Base-by-base conservation (phyloP, 2,329 filamentous ascomycete species). In the Xylariales sp. region DNA sequence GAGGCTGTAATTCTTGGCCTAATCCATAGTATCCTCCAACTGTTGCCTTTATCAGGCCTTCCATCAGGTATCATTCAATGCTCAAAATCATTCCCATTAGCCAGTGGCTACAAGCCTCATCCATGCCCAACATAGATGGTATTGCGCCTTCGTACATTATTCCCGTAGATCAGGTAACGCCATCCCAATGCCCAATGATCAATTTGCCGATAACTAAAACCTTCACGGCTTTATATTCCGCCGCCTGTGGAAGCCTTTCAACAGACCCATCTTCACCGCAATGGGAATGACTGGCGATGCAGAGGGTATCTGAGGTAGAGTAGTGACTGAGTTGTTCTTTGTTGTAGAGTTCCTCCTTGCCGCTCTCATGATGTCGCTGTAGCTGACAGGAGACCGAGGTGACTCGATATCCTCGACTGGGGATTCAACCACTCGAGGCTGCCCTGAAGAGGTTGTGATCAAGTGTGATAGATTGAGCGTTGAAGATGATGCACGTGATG, bases 331-430 rank as follows among this genome's bases (percentile, higher is more conserved):
- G 54, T 44, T 38, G 57, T 51, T 24, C 54, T 52, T 14, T 15
- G 37, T 35, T 10, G n/a, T 19, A 18, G 63, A 62, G 44, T 64
- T 70, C 54, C 67, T 69, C 54, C 66, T 67, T 27, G 70, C 64
- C 1, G 62, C 57, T 48, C 53, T 60, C 31, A 74, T 57, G 37
- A 74, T 69, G 31, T 75, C 70, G 34, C 69, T 66, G 55, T 74
- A 74, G 5, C 64, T 72, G 21, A 65, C 52, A n/a, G 71, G 58
- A 15, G 56, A 53, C 25, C 53, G 53, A 24, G 55, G 46, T 31
- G 54, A 49, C 11, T 29, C 27, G 11, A 21, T 16, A 3, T 11
- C 12, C 11, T 36, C 22, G 5, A 18, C 19, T 18, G 32, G 31
- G 22, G 16, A 22, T 21, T 34, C 29, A 45, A 58, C 7, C 42